Conservation (phyloP, 202 grass and related monocot genomes). For the Schoenoplectus tabernaemontani region DNA sequence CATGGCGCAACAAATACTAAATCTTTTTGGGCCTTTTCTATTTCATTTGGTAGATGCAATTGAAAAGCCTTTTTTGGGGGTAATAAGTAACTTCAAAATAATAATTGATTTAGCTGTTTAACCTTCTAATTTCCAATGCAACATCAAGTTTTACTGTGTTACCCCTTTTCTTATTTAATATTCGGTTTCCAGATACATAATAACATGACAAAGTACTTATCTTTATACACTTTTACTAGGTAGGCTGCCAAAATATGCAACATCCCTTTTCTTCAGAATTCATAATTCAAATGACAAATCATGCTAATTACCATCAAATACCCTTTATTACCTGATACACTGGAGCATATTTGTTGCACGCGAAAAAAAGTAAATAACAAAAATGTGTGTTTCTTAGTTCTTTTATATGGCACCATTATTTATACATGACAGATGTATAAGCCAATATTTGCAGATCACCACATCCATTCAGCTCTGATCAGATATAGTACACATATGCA, state of each 20-base stretch:
- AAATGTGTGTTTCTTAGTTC: background rate
- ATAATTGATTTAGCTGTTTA: background rate
- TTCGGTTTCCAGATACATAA: too few relatives aligned
- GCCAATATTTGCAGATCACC: background rate
- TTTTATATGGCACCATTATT: too few relatives aligned
- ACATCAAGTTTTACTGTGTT: background rate
- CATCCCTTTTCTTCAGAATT: background rate
- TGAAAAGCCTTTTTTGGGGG: background rate
- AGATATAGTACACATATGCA: background rate
- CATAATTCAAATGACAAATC: background rate
- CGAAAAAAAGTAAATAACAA: background rate
- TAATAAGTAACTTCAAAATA: background rate
- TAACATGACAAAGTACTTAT: too few relatives aligned
- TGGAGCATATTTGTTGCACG: background rate
- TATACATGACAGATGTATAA: too few relatives aligned
- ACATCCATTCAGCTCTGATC: background rate
- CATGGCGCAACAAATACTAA: conserved; percentile 61
- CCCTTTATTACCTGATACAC: background rate
- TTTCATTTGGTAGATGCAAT: background rate
- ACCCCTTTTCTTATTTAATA: background rate
- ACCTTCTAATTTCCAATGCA: background rate
- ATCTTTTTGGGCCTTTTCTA: background rate
- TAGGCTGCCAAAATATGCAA: background rate
- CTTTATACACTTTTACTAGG: too few relatives aligned
- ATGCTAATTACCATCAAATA: background rate